These are phyloP conservation scores for Rhodomyrtus psidioides DNA, from an alignment of 441 rosid species.

Conservation along the genomic window DNA sequence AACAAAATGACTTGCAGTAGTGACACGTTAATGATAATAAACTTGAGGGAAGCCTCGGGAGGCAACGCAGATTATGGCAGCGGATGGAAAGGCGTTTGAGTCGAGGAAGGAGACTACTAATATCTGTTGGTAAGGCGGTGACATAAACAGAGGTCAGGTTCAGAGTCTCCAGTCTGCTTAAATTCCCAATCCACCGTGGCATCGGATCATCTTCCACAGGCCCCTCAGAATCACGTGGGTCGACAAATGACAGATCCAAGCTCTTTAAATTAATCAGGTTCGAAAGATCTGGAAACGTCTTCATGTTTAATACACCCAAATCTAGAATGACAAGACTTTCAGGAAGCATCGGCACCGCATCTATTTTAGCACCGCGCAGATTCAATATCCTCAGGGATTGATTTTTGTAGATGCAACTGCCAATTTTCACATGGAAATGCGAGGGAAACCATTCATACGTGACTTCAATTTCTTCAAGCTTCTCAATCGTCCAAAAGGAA, in stretches of 20 bases:
- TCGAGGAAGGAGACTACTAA: background rate
- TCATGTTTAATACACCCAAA: accelerated
- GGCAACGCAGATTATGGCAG: background rate
- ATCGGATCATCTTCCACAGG: background rate
- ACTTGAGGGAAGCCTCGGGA: background rate
- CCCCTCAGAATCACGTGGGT: accelerated
- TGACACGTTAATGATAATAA: accelerated
- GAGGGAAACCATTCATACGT: too few relatives aligned
- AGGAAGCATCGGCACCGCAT: background rate
- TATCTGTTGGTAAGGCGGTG: background rate
- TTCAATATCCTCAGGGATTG: background rate
- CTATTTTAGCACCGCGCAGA: accelerated
- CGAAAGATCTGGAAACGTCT: background rate
- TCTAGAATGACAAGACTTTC: background rate
- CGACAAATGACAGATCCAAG: accelerated
- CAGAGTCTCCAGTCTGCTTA: background rate
- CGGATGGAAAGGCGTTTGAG: background rate
- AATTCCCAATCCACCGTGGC: background rate
- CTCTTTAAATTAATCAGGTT: background rate
- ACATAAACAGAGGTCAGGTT: accelerated
- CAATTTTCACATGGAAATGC: background rate
- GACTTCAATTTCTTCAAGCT: background rate
- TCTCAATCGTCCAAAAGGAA: background rate
- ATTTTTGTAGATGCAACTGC: background rate
- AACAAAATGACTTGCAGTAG: accelerated